Conservation (phyloP, 352 stramenopile genomes). For the Globisporangium perplexum region DNA sequence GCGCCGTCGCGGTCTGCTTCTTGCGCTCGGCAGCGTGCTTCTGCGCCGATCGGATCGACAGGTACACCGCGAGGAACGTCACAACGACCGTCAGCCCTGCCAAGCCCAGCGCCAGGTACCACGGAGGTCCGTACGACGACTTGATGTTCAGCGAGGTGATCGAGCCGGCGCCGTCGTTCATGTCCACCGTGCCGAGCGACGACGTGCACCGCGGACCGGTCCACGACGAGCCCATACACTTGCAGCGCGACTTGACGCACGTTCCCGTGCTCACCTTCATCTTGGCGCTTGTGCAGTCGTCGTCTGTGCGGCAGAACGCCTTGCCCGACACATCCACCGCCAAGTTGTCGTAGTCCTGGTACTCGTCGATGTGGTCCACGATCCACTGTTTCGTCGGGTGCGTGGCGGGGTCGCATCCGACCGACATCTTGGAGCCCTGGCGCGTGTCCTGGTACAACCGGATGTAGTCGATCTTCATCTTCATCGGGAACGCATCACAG, state of each 20-base stretch:
- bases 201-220: constrained; percentile 44
- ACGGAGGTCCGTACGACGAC: constrained; percentile 13
- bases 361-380: constrained; percentile 65
- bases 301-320: constrained; percentile 44
- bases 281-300: constrained; percentile 47
- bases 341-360: constrained; percentile 58
- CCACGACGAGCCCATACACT: constrained; percentile 31
- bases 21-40: constrained; percentile 4
- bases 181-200: constrained; percentile 2
- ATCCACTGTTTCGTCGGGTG: constrained; percentile 80
- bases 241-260: constrained; percentile 30
- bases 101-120: constrained; percentile 3
- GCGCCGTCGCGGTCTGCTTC: constrained; percentile 18
- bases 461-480: constrained; percentile 78
- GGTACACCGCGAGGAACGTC: constrained; percentile 5
- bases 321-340: constrained; percentile 52
- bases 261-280: constrained; percentile 24
- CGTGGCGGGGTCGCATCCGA: constrained; percentile 50
- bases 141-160: constrained; percentile 3
- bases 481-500: constrained; percentile 61
- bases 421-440: constrained; percentile 32
- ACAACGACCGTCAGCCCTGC: constrained; percentile 5
- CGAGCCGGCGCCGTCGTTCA: background rate
- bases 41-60: constrained; percentile 6
- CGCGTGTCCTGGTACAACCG: constrained; percentile 65